phyloP scores from a whole-genome alignment of 768 basidiomycete genomes.

The Neoboletus brunneissimus region DNA sequence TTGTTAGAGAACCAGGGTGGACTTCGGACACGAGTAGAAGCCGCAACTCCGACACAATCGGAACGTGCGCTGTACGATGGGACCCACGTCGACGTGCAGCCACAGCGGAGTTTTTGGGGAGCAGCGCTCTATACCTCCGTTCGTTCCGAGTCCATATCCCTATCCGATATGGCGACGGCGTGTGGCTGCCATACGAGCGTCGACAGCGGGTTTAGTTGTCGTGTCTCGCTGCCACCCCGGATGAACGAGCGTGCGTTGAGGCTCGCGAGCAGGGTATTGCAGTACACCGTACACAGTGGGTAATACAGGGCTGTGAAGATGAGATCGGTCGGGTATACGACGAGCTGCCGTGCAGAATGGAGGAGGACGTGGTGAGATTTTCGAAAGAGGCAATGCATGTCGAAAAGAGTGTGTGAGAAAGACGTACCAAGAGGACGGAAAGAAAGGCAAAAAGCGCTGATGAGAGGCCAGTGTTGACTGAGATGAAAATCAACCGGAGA shows the following conservation, averaged over 20 bases:
- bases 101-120: background rate
- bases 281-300: constrained; percentile 33
- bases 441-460: constrained; percentile 23
- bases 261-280: constrained; percentile 34
- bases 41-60: background rate
- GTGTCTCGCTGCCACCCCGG: constrained; percentile 2
- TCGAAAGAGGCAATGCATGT: background rate
- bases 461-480: constrained; percentile 26
- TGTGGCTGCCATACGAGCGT: constrained; percentile 10
- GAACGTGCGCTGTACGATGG: background rate
- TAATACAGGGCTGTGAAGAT: constrained; percentile 27
- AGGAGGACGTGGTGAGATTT: background rate
- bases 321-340: constrained; percentile 23
- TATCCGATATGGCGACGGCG: background rate
- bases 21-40: background rate
- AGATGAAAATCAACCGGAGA: constrained; percentile 24
- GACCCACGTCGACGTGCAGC: no score
- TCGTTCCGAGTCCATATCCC: background rate
- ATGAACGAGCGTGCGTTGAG: constrained; percentile 27
- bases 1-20: background rate
- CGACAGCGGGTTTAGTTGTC: background rate
- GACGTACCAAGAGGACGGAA: constrained; percentile 18
- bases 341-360: constrained; percentile 9
- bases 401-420: background rate
- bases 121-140: background rate